Evolutionary conservation across 306 rosid genomes (phyloP).

Genomic region (Cicer cuneatum): DNA sequence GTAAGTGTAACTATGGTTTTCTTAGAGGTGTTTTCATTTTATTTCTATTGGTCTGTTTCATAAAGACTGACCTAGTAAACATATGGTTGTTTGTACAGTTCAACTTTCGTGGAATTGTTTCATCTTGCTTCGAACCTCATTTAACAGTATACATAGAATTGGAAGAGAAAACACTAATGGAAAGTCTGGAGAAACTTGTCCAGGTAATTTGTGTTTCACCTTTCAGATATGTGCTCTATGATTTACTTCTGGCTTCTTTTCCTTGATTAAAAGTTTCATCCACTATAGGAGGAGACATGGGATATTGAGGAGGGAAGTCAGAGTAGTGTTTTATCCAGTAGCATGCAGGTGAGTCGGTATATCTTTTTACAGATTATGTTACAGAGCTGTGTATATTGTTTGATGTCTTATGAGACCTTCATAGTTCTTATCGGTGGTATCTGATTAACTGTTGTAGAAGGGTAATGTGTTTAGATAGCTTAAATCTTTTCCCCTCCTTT

Average conservation of each 20-base stretch:
- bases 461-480: conserved; percentile 16
- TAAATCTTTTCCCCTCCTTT: neutral
- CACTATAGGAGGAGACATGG: conserved; percentile 93
- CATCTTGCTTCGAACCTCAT: conserved; percentile 99
- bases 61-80: conserved; percentile 45
- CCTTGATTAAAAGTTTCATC: conserved; percentile 37
- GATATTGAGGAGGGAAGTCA: conserved; percentile 98
- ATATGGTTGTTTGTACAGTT: conserved; percentile 77
- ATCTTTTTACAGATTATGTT: conserved; percentile 18
- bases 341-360: conserved; percentile 82
- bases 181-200: conserved; percentile 91
- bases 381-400: conserved; percentile 15
- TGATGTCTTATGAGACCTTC: conserved; percentile 34
- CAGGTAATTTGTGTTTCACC: conserved; percentile 67
- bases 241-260: conserved; percentile 27
- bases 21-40: conserved; percentile 27
- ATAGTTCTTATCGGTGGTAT: conserved; percentile 10
- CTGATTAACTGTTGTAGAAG: conserved; percentile 25
- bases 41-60: conserved; percentile 29
- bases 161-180: conserved; percentile 98
- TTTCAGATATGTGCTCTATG: conserved; percentile 30
- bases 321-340: conserved; percentile 90
- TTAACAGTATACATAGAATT: conserved; percentile 84
- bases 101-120: conserved; percentile 97
- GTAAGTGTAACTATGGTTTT: conserved; percentile 37